These are phyloP conservation scores for Neoscytalidium dimidiatum DNA, from an alignment of 2,329 filamentous ascomycete species.

Conservation along the genomic window DNA sequence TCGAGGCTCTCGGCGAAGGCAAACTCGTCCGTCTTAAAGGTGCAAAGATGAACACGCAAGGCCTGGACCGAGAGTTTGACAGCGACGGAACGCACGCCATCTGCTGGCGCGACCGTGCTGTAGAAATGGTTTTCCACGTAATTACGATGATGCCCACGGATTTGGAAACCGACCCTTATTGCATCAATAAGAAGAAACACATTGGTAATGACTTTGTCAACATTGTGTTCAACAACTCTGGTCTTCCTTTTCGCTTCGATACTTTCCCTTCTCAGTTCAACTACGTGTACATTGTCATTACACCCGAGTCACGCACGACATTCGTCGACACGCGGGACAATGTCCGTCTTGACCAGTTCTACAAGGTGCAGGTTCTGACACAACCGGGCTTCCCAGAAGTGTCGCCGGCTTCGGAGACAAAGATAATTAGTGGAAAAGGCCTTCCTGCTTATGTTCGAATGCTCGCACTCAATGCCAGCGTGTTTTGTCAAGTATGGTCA, in stretches of 20 bases:
- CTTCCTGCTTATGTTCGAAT: conserved; percentile 85
- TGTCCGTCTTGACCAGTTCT: conserved; percentile 62
- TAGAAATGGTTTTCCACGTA: conserved; percentile 93
- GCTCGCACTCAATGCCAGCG: conserved; percentile 87
- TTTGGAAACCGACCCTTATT: conserved; percentile 71
- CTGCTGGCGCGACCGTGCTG: conserved; percentile 92
- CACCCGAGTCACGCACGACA: conserved; percentile 77
- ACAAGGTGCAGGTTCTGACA: conserved; percentile 86
- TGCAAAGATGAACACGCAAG: conserved; percentile 89
- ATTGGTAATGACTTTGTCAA: conserved; percentile 98
- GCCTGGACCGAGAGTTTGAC: conserved; percentile 76
- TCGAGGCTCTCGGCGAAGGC: conserved; percentile 78
- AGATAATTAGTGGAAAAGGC: conserved; percentile 81
- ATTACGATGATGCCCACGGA: conserved; percentile 97
- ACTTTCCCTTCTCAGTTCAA: conserved; percentile 96
- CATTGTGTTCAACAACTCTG: conserved; percentile 96
- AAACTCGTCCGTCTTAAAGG: conserved; percentile 70
- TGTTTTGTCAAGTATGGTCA: conserved; percentile 91
- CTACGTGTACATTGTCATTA: conserved; percentile 94
- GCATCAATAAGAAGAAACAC: conserved; percentile 83
- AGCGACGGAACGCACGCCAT: conserved; percentile 85
- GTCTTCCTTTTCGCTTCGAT: conserved; percentile 83
- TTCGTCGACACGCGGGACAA: conserved; percentile 56
- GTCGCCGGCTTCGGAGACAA: conserved; percentile 84
- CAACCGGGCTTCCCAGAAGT: conserved; percentile 89